Evolutionary conservation across 352 stramenopile genomes (phyloP).

Genomic region (Phytophthora cactorum): DNA sequence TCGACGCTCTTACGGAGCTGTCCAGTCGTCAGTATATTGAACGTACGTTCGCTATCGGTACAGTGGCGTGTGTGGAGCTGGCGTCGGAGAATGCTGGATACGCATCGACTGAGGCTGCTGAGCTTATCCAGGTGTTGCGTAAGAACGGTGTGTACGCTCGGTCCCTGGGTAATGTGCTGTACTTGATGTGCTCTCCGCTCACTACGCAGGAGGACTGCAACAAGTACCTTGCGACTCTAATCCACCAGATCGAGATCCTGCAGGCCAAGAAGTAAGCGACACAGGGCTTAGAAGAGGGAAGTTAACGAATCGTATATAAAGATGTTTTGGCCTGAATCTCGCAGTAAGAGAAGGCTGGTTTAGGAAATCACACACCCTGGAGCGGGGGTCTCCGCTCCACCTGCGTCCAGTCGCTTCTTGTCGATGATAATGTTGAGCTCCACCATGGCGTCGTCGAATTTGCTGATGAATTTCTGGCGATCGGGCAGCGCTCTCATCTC

Average conservation of each 20-base stretch:
- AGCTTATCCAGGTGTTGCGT: conserved; percentile 67
- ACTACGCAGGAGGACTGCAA: conserved; percentile 69
- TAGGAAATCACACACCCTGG: conserved; percentile 45
- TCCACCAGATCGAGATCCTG: conserved; percentile 50
- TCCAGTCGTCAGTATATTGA: conserved; percentile 58
- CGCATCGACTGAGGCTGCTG: conserved; percentile 64
- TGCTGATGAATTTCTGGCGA: conserved; percentile 64
- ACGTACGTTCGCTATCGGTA: conserved; percentile 80
- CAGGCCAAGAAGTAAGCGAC: conserved; percentile 38
- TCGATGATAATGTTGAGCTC: conserved; percentile 68
- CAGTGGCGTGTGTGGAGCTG: conserved; percentile 79
- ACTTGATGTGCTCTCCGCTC: conserved; percentile 87
- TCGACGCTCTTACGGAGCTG: conserved; percentile 47
- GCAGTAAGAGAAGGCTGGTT: neutral
- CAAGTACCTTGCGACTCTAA: conserved; percentile 61
- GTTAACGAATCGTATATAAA: conserved; percentile 11
- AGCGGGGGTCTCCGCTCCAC: neutral
- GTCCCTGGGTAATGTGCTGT: conserved; percentile 83
- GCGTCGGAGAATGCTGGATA: conserved; percentile 66
- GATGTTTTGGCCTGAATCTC: neutral
- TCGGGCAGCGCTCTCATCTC: conserved; percentile 65
- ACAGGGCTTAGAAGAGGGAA: neutral
- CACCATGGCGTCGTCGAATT: conserved; percentile 62
- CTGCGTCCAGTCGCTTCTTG: conserved; percentile 53
- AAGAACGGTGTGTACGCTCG: conserved; percentile 79